Evolutionary conservation across 345 rosid species (phyloP).

Genomic region (Gossypium mustelinum): DNA sequence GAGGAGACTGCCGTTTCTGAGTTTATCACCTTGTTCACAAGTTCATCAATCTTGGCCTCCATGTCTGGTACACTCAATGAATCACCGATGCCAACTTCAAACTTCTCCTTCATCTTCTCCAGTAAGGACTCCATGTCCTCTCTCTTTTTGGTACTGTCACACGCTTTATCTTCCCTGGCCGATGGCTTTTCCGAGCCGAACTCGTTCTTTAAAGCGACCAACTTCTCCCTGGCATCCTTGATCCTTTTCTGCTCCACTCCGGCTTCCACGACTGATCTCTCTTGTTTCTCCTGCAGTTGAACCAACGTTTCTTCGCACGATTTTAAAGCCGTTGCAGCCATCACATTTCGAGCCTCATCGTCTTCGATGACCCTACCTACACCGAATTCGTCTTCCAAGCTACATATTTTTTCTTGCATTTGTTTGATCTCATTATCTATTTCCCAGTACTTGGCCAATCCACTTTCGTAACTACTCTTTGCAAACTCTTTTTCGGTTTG

Average conservation of each 20-base stretch:
- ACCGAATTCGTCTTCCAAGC: constrained; percentile 79
- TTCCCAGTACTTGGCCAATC: constrained; percentile 73
- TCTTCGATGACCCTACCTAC: constrained; percentile 68
- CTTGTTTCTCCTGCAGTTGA: constrained; percentile 65
- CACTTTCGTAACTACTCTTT: constrained; percentile 70
- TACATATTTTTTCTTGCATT: constrained; percentile 60
- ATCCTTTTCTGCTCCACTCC: constrained; percentile 49
- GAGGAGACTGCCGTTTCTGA: constrained; percentile 78
- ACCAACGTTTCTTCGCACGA: constrained; percentile 74
- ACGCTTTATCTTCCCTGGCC: neutral
- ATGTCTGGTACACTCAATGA: constrained; percentile 55
- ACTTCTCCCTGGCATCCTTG: constrained; percentile 41
- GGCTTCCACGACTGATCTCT: constrained; percentile 52
- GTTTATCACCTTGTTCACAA: constrained; percentile 68
- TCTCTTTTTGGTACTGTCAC: neutral
- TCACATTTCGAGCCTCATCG: constrained; percentile 69
- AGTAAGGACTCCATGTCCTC: neutral
- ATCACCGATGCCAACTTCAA: constrained; percentile 39
- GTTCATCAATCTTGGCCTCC: constrained; percentile 87
- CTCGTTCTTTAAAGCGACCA: constrained; percentile 40
- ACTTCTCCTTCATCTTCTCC: constrained; percentile 50
- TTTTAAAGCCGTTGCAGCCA: constrained; percentile 73
- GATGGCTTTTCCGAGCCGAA: neutral
- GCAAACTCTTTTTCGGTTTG: constrained; percentile 92
- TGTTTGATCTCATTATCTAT: constrained; percentile 54